phyloP scores from a whole-genome alignment of 208 protist species.

The Trypanosoma melophagium region DNA sequence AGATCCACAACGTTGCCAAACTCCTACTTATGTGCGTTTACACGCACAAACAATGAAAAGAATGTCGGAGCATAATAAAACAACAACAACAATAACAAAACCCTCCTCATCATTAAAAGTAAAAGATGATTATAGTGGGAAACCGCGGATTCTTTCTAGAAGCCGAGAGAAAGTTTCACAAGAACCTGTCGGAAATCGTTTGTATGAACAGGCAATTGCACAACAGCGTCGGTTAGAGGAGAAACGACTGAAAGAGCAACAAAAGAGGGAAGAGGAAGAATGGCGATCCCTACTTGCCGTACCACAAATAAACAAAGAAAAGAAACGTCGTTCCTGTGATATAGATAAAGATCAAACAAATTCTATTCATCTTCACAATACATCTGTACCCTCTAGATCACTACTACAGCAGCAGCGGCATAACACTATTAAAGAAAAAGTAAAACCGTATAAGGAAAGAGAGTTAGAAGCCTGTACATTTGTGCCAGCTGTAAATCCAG shows the following conservation, averaged over 20 bases:
- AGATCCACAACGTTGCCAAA: background rate
- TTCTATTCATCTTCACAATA: background rate
- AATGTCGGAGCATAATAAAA: no score
- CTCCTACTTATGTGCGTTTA: slow-evolving; percentile 16
- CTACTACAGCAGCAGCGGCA: background rate
- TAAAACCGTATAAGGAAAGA: slow-evolving; percentile 19
- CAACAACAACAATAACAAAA: background rate
- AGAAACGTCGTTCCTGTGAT: background rate
- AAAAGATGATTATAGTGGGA: background rate
- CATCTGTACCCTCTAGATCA: background rate
- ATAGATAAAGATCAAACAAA: background rate
- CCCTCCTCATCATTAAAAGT: background rate
- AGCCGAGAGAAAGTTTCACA: background rate
- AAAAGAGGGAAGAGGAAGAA: slow-evolving; percentile 10
- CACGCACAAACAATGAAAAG: slow-evolving; percentile 1
- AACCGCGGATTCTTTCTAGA: slow-evolving; percentile 6
- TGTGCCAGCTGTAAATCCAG: slow-evolving; percentile 31
- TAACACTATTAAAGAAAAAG: background rate
- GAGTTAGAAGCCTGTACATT: slow-evolving; percentile 36
- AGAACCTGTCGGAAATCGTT: slow-evolving; percentile 11
- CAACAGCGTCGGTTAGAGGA: slow-evolving; percentile 11
- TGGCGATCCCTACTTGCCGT: background rate
- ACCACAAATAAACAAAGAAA: slow-evolving; percentile 13
- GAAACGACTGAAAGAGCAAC: slow-evolving; percentile 4
- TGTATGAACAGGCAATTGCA: slow-evolving; percentile 18